These are phyloP conservation scores for Scopulariopsis brevicaulis DNA, from an alignment of 2,329 filamentous ascomycete species.

Conservation along the genomic window DNA sequence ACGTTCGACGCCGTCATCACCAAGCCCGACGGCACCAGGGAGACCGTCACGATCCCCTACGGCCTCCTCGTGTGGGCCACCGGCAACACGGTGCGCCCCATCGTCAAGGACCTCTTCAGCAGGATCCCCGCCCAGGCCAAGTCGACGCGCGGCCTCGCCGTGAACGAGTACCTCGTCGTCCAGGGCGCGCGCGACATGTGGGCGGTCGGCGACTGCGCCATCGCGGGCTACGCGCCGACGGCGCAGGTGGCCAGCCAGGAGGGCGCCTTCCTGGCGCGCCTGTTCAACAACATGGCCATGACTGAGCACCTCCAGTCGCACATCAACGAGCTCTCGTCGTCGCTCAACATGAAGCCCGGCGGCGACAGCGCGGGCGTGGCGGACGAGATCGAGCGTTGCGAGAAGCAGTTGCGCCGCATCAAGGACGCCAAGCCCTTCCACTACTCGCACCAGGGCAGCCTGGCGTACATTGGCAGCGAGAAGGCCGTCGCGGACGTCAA, in stretches of 20 bases:
- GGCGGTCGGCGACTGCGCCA: constrained; percentile 94
- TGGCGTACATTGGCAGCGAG: constrained; percentile 97
- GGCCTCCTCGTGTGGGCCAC: constrained; percentile 97
- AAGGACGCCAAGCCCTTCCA: constrained; percentile 97
- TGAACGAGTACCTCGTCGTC: constrained; percentile 98
- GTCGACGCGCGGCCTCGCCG: constrained; percentile 84
- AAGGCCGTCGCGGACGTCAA: constrained; percentile 95
- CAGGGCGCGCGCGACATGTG: constrained; percentile 96
- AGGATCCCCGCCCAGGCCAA: constrained; percentile 92
- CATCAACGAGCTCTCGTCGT: constrained; percentile 56
- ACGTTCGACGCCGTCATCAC: constrained; percentile 82
- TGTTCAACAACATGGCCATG: constrained; percentile 99
- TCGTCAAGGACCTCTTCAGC: constrained; percentile 83
- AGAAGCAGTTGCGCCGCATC: constrained; percentile 77
- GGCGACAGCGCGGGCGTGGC: constrained; percentile 54
- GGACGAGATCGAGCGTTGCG: constrained; percentile 69
- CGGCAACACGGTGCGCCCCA: constrained; percentile 81
- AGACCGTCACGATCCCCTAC: constrained; percentile 73
- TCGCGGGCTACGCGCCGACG: constrained; percentile 94
- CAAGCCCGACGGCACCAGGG: constrained; percentile 74
- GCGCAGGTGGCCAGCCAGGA: constrained; percentile 95
- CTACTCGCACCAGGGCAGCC: constrained; percentile 93
- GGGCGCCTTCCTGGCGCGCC: constrained; percentile 82
- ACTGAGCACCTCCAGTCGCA: constrained; percentile 71
- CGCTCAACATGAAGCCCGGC: constrained; percentile 47